These are phyloP conservation scores for Aspergillus ochraceoroseus DNA, from an alignment of 2,329 filamentous ascomycete genomes.

Conservation along the genomic window DNA sequence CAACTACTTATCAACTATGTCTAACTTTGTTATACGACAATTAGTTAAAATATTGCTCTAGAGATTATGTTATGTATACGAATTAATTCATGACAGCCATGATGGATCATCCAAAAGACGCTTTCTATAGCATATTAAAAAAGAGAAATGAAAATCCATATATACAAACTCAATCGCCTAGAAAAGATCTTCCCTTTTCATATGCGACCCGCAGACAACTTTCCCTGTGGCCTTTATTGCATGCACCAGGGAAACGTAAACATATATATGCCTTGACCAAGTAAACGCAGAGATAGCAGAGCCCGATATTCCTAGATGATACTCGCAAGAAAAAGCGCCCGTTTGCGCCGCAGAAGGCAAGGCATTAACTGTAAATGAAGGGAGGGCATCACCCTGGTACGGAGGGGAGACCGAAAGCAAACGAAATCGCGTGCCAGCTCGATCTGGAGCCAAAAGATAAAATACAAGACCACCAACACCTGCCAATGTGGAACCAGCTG, in stretches of 20 bases:
- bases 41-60: too few relatives aligned
- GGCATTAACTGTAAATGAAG: conserved; percentile 6
- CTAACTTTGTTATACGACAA: too few relatives aligned
- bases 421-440: neutral
- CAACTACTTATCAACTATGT: too few relatives aligned
- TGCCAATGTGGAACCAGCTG: conserved; percentile 16
- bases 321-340: conserved; percentile 15
- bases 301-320: conserved; percentile 24
- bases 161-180: conserved; percentile 17
- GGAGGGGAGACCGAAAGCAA: conserved; percentile 6
- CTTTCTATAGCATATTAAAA: conserved; percentile 22
- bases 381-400: conserved; percentile 1
- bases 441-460: conserved; percentile 9
- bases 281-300: neutral
- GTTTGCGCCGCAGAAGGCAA: conserved; percentile 6
- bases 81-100: too few relatives aligned
- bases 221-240: neutral
- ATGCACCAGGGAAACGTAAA: neutral
- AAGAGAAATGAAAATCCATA: conserved; percentile 21
- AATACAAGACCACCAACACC: conserved; percentile 27
- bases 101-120: conserved; percentile 10
- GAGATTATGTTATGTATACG: too few relatives aligned
- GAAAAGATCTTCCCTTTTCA: conserved; percentile 5
- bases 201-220: conserved; percentile 1
- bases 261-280: neutral